A percentile compares a stretch with the other conserved stretches of the same genome.
These are phyloP conservation scores for Tolypocladium ophioglossoides DNA, from an alignment of 2,329 filamentous ascomycete species.

Conservation along the genomic window DNA sequence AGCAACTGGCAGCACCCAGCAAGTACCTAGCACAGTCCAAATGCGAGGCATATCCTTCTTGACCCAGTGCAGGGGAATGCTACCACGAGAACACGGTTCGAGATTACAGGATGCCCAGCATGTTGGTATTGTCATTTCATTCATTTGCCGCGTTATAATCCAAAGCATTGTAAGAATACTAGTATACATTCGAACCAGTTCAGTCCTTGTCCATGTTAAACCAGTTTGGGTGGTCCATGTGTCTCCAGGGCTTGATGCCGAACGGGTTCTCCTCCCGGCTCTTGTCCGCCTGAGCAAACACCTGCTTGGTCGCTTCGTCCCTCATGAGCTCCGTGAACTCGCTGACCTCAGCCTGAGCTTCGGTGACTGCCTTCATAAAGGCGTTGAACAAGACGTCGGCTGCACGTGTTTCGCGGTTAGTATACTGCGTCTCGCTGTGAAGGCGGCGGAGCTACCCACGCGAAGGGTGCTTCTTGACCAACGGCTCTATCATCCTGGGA, in stretches of 20 bases:
- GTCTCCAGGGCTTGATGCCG: conserved; percentile 48
- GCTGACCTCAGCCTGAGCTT: conserved; percentile 39
- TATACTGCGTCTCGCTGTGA: background rate
- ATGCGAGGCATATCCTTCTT: background rate
- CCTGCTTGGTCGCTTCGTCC: conserved; percentile 34
- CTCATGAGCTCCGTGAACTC: conserved; percentile 38
- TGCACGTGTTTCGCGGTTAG: conserved; percentile 15
- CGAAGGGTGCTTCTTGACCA: conserved; percentile 37
- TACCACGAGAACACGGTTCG: background rate
- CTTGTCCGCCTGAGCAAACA: conserved; percentile 40
- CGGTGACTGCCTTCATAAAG: conserved; percentile 36
- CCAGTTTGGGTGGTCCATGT: conserved; percentile 51
- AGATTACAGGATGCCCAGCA: background rate
- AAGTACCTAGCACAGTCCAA: background rate
- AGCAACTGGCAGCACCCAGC: background rate
- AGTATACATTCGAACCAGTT: background rate
- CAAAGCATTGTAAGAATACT: too few species aligned
- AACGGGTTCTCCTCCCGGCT: conserved; percentile 44
- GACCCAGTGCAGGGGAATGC: background rate
- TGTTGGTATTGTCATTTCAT: background rate
- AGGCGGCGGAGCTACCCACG: conserved; percentile 28
- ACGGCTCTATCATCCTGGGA: conserved; percentile 31
- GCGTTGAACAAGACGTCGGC: conserved; percentile 38
- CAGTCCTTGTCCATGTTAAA: conserved; percentile 24
- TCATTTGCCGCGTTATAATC: background rate